Evolutionary conservation across 2,329 filamentous ascomycete species (phyloP).

Genomic region (Pseudogymnoascus pannorum): DNA sequence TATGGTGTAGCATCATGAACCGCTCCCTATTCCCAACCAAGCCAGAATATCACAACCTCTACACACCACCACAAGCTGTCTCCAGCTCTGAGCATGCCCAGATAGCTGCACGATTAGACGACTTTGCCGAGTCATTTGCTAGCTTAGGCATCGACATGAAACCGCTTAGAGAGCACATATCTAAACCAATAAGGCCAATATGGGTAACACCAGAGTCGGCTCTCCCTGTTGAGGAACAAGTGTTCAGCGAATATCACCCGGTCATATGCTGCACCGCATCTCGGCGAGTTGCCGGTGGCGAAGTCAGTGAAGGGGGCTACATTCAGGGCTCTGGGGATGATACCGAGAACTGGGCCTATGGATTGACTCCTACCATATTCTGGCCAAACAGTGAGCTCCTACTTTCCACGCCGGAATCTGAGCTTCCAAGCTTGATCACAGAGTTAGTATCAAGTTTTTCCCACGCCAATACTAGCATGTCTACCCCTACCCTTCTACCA

Average conservation of each 20-base stretch:
- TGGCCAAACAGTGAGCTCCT: slow-evolving; percentile 63
- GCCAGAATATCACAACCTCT: slow-evolving; percentile 42
- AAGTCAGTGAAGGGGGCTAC: slow-evolving; percentile 66
- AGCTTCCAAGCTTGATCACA: slow-evolving; percentile 47
- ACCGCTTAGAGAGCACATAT: slow-evolving; percentile 47
- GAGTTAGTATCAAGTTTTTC: slow-evolving; percentile 32
- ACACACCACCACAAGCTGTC: slow-evolving; percentile 65
- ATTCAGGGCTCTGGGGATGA: slow-evolving; percentile 95
- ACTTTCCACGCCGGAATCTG: slow-evolving; percentile 56
- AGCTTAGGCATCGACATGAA: slow-evolving; percentile 53
- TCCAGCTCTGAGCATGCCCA: slow-evolving; percentile 71
- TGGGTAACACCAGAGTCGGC: slow-evolving; percentile 71
- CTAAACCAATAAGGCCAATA: slow-evolving; percentile 66
- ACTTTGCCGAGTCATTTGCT: slow-evolving; percentile 48
- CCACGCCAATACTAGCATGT: background rate
- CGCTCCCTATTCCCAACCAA: slow-evolving; percentile 61
- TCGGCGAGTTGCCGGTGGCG: slow-evolving; percentile 58
- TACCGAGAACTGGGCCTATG: slow-evolving; percentile 83
- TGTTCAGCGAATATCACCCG: slow-evolving; percentile 57
- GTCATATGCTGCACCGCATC: slow-evolving; percentile 84
- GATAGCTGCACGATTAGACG: slow-evolving; percentile 48
- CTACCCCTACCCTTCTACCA: slow-evolving; percentile 2
- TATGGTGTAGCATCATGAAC: slow-evolving; percentile 89
- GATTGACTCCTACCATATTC: slow-evolving; percentile 70
- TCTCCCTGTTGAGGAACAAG: slow-evolving; percentile 32